phyloP scores from a whole-genome alignment of 2,329 filamentous ascomycete species.

The Dichotomopilus funicola region DNA sequence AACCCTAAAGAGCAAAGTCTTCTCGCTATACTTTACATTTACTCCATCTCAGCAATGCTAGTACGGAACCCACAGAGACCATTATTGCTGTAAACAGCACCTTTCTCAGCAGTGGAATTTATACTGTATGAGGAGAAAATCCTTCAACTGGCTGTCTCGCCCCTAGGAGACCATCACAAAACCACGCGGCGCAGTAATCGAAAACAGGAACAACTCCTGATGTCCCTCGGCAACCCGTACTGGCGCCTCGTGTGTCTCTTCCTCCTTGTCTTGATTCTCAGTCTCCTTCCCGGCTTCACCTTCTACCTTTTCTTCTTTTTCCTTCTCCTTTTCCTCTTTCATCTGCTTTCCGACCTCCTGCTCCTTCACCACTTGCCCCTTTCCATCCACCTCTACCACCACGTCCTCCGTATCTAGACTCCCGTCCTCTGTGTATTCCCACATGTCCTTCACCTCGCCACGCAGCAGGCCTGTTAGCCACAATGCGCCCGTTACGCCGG shows the following conservation, averaged over 20 bases:
- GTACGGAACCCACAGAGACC: no score
- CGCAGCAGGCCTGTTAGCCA: slow-evolving; percentile 67
- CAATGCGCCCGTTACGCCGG: slow-evolving; percentile 67
- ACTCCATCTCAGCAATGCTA: no score
- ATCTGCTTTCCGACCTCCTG: slow-evolving; percentile 27
- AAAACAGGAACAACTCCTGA: slow-evolving; percentile 26
- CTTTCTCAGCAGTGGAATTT: no score
- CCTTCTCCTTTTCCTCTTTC: slow-evolving; percentile 28
- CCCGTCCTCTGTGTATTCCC: slow-evolving; percentile 72
- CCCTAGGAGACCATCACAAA: background rate
- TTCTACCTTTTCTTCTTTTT: slow-evolving; percentile 26
- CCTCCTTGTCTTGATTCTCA: slow-evolving; percentile 8
- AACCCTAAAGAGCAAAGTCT: no score
- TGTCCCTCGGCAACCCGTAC: slow-evolving; percentile 1
- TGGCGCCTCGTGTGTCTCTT: slow-evolving; percentile 4
- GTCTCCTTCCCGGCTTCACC: slow-evolving; percentile 18
- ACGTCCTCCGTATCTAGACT: slow-evolving; percentile 49
- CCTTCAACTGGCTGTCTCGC: background rate
- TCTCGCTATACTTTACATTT: no score
- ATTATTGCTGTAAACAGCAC: no score
- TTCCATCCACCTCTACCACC: slow-evolving; percentile 47
- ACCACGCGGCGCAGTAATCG: slow-evolving; percentile 20
- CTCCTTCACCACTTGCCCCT: slow-evolving; percentile 41
- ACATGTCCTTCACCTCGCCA: slow-evolving; percentile 70
- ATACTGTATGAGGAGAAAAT: no score